These are phyloP conservation scores for Phaeomoniella chlamydospora DNA, from an alignment of 2,329 filamentous ascomycete species.

Conservation along the genomic window DNA sequence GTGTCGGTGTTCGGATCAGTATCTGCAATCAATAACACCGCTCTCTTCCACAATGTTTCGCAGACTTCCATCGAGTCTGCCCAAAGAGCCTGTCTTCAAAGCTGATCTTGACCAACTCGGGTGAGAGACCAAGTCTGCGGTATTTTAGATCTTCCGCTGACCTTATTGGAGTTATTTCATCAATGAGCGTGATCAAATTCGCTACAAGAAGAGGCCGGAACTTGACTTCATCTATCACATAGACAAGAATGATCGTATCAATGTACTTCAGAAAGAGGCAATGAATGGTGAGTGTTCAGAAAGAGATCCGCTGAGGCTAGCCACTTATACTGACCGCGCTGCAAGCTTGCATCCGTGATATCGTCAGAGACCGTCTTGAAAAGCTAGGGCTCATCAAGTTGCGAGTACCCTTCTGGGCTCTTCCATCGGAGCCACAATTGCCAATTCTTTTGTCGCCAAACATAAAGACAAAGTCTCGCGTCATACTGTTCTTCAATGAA, in stretches of 20 bases:
- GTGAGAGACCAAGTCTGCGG: conserved; percentile 30
- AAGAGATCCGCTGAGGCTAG: not conserved
- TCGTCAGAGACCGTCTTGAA: conserved; percentile 49
- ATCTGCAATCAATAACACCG: no score
- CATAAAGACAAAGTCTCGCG: conserved; percentile 40
- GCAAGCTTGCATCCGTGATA: conserved; percentile 46
- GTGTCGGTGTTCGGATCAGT: no score
- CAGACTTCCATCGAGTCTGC: conserved; percentile 52
- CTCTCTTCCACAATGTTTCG: conserved; percentile 69
- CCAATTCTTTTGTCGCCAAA: conserved; percentile 52
- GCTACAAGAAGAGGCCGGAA: conserved; percentile 51
- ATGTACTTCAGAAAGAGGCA: conserved; percentile 57
- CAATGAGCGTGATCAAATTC: conserved; percentile 60
- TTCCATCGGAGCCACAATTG: conserved; percentile 39
- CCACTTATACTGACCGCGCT: conserved; percentile 1
- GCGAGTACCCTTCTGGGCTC: conserved; percentile 41
- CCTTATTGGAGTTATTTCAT: conserved; percentile 54
- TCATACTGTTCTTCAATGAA: conserved; percentile 66
- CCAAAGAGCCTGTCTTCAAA: conserved; percentile 54
- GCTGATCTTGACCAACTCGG: conserved; percentile 56
- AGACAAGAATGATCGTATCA: conserved; percentile 60
- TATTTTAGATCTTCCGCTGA: not conserved
- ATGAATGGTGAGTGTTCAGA: conserved; percentile 50
- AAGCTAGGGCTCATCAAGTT: conserved; percentile 44
- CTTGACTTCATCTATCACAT: conserved; percentile 62